Percentiles rank a stretch among this genome's conserved stretches.
phyloP scores from a whole-genome alignment of 768 basidiomycete genomes.

The Boletus sp. region DNA sequence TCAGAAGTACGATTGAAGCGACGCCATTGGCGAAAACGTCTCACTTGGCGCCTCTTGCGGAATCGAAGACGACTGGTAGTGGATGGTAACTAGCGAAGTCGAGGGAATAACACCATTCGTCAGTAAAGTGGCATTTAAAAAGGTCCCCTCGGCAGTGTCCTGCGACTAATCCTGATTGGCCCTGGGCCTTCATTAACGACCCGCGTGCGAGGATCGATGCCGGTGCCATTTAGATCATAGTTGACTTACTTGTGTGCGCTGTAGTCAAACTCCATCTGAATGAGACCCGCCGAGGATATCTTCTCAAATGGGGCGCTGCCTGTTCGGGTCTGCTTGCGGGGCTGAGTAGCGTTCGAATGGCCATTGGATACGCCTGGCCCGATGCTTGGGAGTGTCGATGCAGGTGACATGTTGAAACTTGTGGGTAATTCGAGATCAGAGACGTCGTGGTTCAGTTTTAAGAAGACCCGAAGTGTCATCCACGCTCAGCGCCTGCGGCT shows the following conservation, averaged over 20 bases:
- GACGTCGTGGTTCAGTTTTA: slow-evolving; percentile 1
- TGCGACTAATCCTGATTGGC: slow-evolving; percentile 15
- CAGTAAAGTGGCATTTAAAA: slow-evolving; percentile 18
- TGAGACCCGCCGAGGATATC: slow-evolving; percentile 64
- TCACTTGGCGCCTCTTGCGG: slow-evolving; percentile 85
- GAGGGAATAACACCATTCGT: slow-evolving; percentile 39
- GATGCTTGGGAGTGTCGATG: slow-evolving; percentile 11
- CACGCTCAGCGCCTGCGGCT: not conserved
- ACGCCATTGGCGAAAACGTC: slow-evolving; percentile 40
- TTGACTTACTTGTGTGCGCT: slow-evolving; percentile 84
- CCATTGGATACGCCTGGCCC: slow-evolving; percentile 6
- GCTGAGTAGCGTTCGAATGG: slow-evolving; percentile 5
- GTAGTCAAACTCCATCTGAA: slow-evolving; percentile 76
- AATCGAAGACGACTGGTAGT: slow-evolving; percentile 90
- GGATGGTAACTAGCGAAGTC: slow-evolving; percentile 85
- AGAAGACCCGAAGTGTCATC: not conserved
- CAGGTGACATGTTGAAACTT: slow-evolving; percentile 24
- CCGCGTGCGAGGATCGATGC: slow-evolving; percentile 18
- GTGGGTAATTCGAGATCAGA: not conserved
- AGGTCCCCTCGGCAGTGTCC: slow-evolving; percentile 8
- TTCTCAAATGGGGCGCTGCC: slow-evolving; percentile 13
- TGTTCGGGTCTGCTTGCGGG: slow-evolving; percentile 16
- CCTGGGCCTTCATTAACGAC: slow-evolving; percentile 11
- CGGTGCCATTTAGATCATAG: not conserved
- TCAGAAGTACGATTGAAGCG: not conserved